Evolutionary conservation across 768 basidiomycete species (phyloP).

Genomic region (Kwoniella europaea): DNA sequence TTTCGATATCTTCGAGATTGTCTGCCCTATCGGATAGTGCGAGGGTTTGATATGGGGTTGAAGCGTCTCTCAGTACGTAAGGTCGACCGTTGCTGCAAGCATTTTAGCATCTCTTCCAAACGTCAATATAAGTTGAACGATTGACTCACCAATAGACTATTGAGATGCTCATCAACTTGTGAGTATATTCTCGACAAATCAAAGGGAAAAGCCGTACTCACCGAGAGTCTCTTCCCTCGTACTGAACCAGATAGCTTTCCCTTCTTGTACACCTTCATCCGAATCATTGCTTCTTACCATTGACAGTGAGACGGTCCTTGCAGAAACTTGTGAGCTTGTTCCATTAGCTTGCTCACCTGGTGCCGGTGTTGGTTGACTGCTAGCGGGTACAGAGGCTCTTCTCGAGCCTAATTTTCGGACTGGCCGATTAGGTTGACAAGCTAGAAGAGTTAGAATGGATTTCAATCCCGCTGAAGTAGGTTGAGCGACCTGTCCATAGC

Average conservation of each 20-base stretch:
- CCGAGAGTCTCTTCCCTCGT: slow-evolving; percentile 95
- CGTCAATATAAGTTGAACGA: too few species aligned
- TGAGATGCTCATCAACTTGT: not conserved
- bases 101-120: too few species aligned
- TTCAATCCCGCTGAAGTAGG: slow-evolving; percentile 89
- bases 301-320: slow-evolving; percentile 1
- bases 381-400: slow-evolving; percentile 22
- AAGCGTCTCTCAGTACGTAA: slow-evolving; percentile 86
- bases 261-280: slow-evolving; percentile 38
- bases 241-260: slow-evolving; percentile 76
- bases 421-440: slow-evolving; percentile 45
- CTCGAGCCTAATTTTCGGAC: slow-evolving; percentile 12
- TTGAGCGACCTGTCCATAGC: slow-evolving; percentile 67
- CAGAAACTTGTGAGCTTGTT: not conserved
- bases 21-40: slow-evolving; percentile 88
- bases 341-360: slow-evolving; percentile 7
- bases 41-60: slow-evolving; percentile 78
- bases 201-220: slow-evolving; percentile 59
- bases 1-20: slow-evolving; percentile 87
- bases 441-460: slow-evolving; percentile 82
- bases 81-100: slow-evolving; percentile 63
- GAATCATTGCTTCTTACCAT: not conserved
- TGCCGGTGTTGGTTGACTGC: not conserved
- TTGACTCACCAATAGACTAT: slow-evolving; percentile 61
- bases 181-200: not conserved